Conservation (phyloP, 768 basidiomycete species). For the Suillus sp. region DNA sequence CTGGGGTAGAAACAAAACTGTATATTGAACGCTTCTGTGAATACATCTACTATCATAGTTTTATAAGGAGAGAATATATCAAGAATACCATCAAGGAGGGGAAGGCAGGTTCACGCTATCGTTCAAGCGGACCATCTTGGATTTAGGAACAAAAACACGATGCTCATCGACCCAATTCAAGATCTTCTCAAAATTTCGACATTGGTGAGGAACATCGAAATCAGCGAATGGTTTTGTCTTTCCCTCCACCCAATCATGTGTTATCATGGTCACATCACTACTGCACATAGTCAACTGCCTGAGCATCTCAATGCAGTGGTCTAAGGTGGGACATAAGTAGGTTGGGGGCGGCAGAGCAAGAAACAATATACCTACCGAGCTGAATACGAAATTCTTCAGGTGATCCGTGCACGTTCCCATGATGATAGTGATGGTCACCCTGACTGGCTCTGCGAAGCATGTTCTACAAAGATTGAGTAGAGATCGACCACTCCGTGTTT, state of each 20-base stretch:
- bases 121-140: not conserved
- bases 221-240: not conserved
- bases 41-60: not conserved
- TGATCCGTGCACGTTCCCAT: constrained; percentile 4
- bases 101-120: not conserved
- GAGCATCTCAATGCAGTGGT: constrained; percentile 15
- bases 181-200: constrained; percentile 1
- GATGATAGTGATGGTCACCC: constrained; percentile 9
- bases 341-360: not conserved
- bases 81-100: not conserved
- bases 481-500: not conserved
- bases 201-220: constrained; percentile 4
- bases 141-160: not conserved
- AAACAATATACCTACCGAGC: constrained; percentile 12
- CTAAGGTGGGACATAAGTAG: not conserved
- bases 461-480: not conserved
- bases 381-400: not conserved
- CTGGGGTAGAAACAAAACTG: not conserved
- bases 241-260: constrained; percentile 16
- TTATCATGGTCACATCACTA: constrained; percentile 14
- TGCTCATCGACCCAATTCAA: not conserved
- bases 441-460: constrained; percentile 15
- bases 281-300: constrained; percentile 17
- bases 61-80: not conserved
- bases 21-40: not conserved